A percentile compares a stretch with the other conserved stretches of the same genome.
Conservation (phyloP, 2,329 filamentous ascomycete genomes). For the Raffaelea deltoideospora region DNA sequence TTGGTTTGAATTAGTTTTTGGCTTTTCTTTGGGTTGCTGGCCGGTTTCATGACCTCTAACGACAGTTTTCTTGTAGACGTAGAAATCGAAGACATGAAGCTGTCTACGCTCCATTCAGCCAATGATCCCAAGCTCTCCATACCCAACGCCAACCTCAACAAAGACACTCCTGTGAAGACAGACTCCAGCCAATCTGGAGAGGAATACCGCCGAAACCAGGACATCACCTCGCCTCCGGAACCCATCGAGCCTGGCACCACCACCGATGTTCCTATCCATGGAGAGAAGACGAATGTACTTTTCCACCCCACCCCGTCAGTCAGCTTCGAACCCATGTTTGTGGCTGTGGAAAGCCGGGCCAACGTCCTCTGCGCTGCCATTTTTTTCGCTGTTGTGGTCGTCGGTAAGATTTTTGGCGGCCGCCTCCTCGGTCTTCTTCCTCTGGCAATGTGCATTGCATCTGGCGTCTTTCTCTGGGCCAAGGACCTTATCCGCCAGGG, state of each 20-base stretch:
- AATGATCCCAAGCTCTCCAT: conserved; percentile 66
- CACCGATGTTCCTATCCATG: conserved; percentile 86
- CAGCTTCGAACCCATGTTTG: conserved; percentile 81
- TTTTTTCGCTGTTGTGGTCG: conserved; percentile 55
- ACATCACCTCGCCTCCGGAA: conserved; percentile 81
- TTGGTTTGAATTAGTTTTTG: neutral
- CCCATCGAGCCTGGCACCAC: conserved; percentile 70
- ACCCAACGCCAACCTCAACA: conserved; percentile 78
- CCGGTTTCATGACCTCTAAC: no score
- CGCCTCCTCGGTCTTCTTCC: conserved; percentile 63
- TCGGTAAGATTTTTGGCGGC: conserved; percentile 70
- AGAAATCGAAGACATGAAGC: conserved; percentile 61
- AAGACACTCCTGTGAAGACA: conserved; percentile 57
- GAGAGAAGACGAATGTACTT: conserved; percentile 89
- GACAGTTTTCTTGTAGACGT: conserved; percentile 37
- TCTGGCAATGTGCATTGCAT: conserved; percentile 53
- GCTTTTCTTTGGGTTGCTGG: neutral
- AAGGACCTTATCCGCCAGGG: conserved; percentile 76
- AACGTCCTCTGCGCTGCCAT: conserved; percentile 55
- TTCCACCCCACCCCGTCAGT: conserved; percentile 90
- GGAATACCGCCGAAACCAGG: conserved; percentile 74
- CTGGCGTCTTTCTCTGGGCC: conserved; percentile 76
- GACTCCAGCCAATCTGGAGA: conserved; percentile 54
- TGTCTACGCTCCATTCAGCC: conserved; percentile 45
- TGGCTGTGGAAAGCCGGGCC: conserved; percentile 58